These are phyloP conservation scores for Malassezia globosa DNA, from an alignment of 1,284 basidiomycete genomes.

Conservation along the genomic window DNA sequence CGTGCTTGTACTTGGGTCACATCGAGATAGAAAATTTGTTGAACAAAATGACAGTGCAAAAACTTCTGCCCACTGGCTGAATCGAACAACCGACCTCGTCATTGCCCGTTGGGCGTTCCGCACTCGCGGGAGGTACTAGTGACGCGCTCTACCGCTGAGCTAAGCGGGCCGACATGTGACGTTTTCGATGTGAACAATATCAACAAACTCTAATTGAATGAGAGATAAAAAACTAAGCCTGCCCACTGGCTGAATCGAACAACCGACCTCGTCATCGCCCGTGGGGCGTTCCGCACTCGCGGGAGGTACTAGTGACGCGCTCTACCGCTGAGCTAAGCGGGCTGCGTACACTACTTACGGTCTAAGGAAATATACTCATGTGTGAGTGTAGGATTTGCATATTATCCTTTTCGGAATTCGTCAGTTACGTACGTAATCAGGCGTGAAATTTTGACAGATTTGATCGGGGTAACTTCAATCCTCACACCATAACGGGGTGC, in stretches of 20 bases:
- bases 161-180: conserved; percentile 40
- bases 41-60: not conserved
- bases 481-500: too few relatives aligned
- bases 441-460: not conserved
- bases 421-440: not conserved
- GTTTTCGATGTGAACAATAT: too few relatives aligned
- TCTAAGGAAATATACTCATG: too few relatives aligned
- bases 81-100: conserved; percentile 23
- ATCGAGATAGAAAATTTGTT: not conserved
- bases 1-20: too few relatives aligned
- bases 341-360: too few relatives aligned
- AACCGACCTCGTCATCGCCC: conserved; percentile 20
- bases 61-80: conserved; percentile 17
- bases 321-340: conserved; percentile 56
- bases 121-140: conserved; percentile 50
- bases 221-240: not conserved
- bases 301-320: conserved; percentile 54
- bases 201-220: not conserved
- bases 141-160: conserved; percentile 59
- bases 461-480: too few relatives aligned
- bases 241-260: conserved; percentile 22
- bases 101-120: conserved; percentile 1
- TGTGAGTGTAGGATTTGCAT: too few relatives aligned
- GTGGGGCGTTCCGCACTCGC: not conserved
- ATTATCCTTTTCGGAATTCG: too few relatives aligned